Evolutionary conservation across 805 yeast genomes (phyloP).

Genomic region (Debaryomyces maramus): DNA sequence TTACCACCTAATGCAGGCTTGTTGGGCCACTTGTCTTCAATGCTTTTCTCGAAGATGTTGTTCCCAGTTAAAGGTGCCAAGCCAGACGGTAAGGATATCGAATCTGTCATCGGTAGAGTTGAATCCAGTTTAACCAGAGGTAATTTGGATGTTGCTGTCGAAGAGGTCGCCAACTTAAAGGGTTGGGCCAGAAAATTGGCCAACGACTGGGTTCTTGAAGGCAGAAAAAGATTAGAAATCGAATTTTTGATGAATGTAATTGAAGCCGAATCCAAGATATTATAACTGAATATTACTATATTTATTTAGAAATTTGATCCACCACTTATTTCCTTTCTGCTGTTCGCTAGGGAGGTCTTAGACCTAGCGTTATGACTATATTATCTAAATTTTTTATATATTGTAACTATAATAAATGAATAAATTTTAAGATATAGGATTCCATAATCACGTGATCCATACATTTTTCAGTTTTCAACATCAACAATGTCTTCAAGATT

Average conservation of each 20-base stretch:
- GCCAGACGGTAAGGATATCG: constrained; percentile 81
- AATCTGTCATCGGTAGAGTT: constrained; percentile 84
- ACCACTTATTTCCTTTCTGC: background rate
- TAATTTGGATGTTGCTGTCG: constrained; percentile 83
- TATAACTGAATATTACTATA: constrained; percentile 17
- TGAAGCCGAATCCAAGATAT: constrained; percentile 58
- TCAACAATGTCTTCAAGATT: too few relatives aligned
- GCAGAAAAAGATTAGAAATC: constrained; percentile 85
- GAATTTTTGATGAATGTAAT: constrained; percentile 74
- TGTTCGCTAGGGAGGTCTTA: background rate
- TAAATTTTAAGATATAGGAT: too few relatives aligned
- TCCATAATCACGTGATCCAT: background rate
- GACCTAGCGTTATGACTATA: background rate
- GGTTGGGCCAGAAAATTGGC: constrained; percentile 94
- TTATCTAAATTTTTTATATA: background rate
- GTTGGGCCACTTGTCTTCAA: constrained; percentile 84
- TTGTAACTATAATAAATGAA: background rate
- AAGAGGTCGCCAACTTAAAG: constrained; percentile 82
- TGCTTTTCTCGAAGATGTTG: constrained; percentile 70
- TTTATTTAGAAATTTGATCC: background rate
- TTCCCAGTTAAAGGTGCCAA: constrained; percentile 72
- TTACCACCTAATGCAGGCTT: constrained; percentile 96
- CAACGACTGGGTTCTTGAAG: constrained; percentile 86
- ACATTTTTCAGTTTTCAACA: background rate
- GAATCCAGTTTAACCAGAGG: constrained; percentile 72